A percentile compares a stretch with the other conserved stretches of the same genome.
phyloP scores from a whole-genome alignment of 1,284 basidiomycete genomes.

The Phaffia rhodozyma region DNA sequence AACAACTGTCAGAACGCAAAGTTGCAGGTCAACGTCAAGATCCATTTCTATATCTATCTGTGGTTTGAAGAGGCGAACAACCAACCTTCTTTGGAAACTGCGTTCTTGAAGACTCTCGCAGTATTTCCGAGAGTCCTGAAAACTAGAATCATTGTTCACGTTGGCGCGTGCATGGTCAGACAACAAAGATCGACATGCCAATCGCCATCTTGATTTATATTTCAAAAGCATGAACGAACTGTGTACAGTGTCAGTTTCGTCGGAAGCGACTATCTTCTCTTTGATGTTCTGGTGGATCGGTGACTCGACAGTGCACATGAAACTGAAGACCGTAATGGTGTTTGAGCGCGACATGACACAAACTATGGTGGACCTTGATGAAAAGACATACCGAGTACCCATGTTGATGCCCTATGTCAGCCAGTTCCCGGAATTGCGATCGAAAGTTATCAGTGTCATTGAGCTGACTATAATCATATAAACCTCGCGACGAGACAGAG shows the following conservation, averaged over 20 bases:
- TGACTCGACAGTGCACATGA: constrained; percentile 41
- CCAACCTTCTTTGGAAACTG: constrained; percentile 42
- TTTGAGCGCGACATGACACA: background rate
- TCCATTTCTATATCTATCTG: background rate
- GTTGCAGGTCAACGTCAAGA: constrained; percentile 8
- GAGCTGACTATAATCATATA: background rate
- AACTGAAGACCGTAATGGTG: constrained; percentile 22
- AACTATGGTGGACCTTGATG: background rate
- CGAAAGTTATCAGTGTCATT: background rate
- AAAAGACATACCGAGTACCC: constrained; percentile 42
- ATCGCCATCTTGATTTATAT: too few species aligned
- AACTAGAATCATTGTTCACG: background rate
- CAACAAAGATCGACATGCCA: background rate
- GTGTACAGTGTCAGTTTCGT: constrained; percentile 67
- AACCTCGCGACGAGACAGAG: background rate
- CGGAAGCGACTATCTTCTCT: constrained; percentile 68
- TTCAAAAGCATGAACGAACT: constrained; percentile 33
- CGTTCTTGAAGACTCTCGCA: constrained; percentile 79
- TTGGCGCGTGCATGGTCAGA: background rate
- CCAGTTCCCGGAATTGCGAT: too few species aligned
- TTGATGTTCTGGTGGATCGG: constrained; percentile 87
- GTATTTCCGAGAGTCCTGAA: constrained; percentile 60
- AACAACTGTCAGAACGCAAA: constrained; percentile 52
- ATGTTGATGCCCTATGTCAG: constrained; percentile 60
- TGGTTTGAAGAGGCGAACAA: background rate